Base-by-base conservation (phyloP, 148 eudicot species). In the Arctostaphylos glauca region DNA sequence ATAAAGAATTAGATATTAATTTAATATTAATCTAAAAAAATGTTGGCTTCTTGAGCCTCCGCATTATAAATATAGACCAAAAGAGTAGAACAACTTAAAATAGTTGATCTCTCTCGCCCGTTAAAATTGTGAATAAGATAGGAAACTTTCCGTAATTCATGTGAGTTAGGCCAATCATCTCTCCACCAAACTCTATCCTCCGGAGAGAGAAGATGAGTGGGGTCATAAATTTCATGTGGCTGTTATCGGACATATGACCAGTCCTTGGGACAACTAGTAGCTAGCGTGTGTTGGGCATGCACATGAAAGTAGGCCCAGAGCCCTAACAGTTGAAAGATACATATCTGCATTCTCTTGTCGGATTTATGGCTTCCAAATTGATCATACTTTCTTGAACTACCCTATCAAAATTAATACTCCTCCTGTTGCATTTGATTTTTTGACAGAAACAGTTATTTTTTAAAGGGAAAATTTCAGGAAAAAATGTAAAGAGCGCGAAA, bases 221-320 rank as follows among this genome's bases (percentile, higher is more conserved):
- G 14, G 77, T 48, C 50, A 74, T 54, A 47, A 47, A 18, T 19
- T 74, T 74, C 77, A 48, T 74, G 77, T 74, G 77, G 54, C 54
- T 6, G 54, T 9, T 47, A 47, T n/a, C 14, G 77, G 77, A 47
- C 52, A 16, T n/a, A 47, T n/a, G n/a, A 74, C 54, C 25, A 5
- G 23, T 47, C 2, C 15, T n/a, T 16, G 23, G 21, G 77, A 74
- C 25, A 74, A 25, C 2, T 19, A 3, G 23, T 25, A n/a, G 43
- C 0, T 31, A 16, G 54, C 21, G 23, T 19, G 10, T 0, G 18
- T 9, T 9, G 4, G 77, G 38, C 50, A 74, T 44, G 76, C 76
- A 44, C 52, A 15, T 74, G 77, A 74, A n/a, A n/a, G 77, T 74
- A 74, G 53, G 77, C 15, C 77, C 50, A 74, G 21, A 74, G 13